Base-by-base conservation (phyloP, 345 rosid genomes). In the Eutrema yunnanense region DNA sequence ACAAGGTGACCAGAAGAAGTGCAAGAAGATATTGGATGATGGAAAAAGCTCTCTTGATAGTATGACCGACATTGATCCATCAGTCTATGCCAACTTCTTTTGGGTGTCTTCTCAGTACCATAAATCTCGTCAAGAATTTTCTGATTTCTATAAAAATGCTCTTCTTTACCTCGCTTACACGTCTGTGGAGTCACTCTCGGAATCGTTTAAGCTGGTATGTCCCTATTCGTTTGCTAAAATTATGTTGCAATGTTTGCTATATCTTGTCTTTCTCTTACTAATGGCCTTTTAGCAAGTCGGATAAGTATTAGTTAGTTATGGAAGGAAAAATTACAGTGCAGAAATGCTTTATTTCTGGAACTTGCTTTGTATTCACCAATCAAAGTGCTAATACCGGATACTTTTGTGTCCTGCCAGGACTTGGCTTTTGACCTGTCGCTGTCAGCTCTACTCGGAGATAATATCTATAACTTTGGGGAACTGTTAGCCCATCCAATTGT, bases 31-130 rank as follows among this genome's bases (percentile, higher is more conserved):
- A 63, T 80, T 95, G 44, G 99, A 95, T 33, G 94, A 88, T 79
- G 98, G 88, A 19, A 92, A 88, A 78, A 83, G 78, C 69, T 85
- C 86, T 19, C 82, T 90, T 16, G 97, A 90, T 83, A 87, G 92
- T 63, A 92, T 95, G 99, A 95, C 97, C 8, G 99, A 95, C 66
- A 95, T 95, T 32, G 99, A 95, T 84, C 99, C 99, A 6, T 87
- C 99, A 13, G 99, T 95, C 2, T 84, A 95, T 76, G 93, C 98
- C 38, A 92, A 81, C 84, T 90, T 84, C 69, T 90, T 81, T 75
- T 95, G 99, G 98, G 91, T 95, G 65, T 86, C 99, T 38, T 92
- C 93, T 59, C 97, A 92, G 74, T 92, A 79, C 67, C 72, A 67
- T 48, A 79, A 79, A 8, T 64, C 22, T 30, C 78, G 79, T 42